Base-by-base conservation (phyloP, 2,329 filamentous ascomycete species). In the Aspergillus intermedius region DNA sequence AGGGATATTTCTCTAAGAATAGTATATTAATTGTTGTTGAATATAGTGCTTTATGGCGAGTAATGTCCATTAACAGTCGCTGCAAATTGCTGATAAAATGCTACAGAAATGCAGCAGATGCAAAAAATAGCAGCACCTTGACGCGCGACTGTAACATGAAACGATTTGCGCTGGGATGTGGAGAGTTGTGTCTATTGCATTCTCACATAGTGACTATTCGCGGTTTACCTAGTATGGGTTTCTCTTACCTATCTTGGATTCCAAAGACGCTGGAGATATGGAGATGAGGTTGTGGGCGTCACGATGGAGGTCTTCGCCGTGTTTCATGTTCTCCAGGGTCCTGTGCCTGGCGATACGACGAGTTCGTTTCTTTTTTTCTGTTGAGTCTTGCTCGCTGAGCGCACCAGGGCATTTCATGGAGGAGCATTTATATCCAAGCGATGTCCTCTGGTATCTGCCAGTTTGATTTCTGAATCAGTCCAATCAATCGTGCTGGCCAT, bases 41-140 rank as follows among this genome's bases (percentile, higher is more conserved):
- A 55, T 59, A 53, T 54, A 59, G 57, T 55, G 54, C 46, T 42
- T 46, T 45, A 53, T 58, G 54, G 49, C 55, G 46, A 44, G 22
- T 32, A 55, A 45, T 30, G 60, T 46, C 2, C 40, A 48, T 49
- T 45, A 39, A 47, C 44, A 53, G 48, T 48, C 50, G 53, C 45
- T 35, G 49, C 51, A 42, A 48, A 12, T 30, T 30, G 3, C 25
- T 10, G 25, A 7, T 25, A 25, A 8, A 25, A 49, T 50, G 61
- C 56, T 64, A 60, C 63, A 59, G 60, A 63, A 56, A 45, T 48
- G 52, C 51, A 51, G 52, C 54, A 56, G 56, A 59, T 66, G 66
- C 66, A 65, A 66, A 66, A 62, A 66, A 65, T 69, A 70, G 67
- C 56, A 68, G 66, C 66, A 62, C 46, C 51, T 67, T 68, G 56